Evolutionary conservation across 176 grass and related monocot species (phyloP), one percentile per base, ranked within the genome.

Genomic region (Zoysia japonica): DNA sequence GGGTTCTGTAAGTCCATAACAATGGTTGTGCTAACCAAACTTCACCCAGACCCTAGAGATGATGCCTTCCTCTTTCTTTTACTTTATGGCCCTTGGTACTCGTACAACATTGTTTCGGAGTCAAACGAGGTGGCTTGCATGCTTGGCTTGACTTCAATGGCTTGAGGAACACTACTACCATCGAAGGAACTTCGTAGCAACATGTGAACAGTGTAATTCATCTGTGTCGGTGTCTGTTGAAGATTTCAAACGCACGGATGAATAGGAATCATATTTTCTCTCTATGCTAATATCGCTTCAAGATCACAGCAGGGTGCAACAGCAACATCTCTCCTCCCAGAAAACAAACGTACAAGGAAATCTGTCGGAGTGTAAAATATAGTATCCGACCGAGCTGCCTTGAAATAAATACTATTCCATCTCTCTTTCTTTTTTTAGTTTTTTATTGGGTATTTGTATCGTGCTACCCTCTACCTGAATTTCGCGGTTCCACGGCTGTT

Each of bases 401-500:
- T 19, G 55, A 57, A 16, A 55, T 7, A 5, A 15, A 17, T 0
- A 8, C 35, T 63, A 70, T 10, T 82, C 16, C n/a, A 11, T 2
- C 53, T 36, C 9, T 11, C 17, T 44, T 46, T 67, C 49, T 15
- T 39, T 1, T 20, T 38, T 20, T 1, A 11, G 2, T 38, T 41
- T 37, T 50, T 11, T 11, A 1, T 7, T 36, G 20, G 39, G 6
- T 51, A 38, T 14, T 45, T 67, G n/a, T 75, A 51, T 65, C 37
- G 15, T 35, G 3, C 14, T 45, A 53, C 59, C 60, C 20, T 17
- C 57, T 79, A 80, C 85, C 80, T 74, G 47, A 76, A 49, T 67
- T 69, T 85, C 16, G 67, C 72, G 35, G 55, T 50, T 87, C 77
- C 84, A 68, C 45, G 40, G 67, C 74, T 59, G 70, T 5, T 88